A percentile compares a stretch with the other conserved stretches of the same genome.
Evolutionary conservation across 2,329 filamentous ascomycete species (phyloP).

Genomic region (Ophiostoma triangulosporum): DNA sequence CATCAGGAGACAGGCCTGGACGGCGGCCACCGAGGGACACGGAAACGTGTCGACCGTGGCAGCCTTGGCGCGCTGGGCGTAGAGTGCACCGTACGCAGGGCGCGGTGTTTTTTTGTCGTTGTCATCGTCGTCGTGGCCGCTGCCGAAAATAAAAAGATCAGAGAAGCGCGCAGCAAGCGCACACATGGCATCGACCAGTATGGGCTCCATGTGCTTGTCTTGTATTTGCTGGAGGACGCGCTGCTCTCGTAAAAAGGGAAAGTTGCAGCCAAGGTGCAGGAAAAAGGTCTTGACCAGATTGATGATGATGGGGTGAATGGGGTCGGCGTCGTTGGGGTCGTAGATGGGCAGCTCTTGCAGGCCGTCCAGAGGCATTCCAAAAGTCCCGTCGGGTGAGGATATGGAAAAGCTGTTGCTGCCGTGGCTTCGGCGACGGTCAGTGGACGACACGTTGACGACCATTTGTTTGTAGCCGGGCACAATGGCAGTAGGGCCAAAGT

Average conservation of each 20-base stretch:
- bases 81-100: slow-evolving; percentile 62
- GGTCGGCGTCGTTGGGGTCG: slow-evolving; percentile 54
- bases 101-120: slow-evolving; percentile 16
- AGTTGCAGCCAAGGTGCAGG: slow-evolving; percentile 68
- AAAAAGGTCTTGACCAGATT: slow-evolving; percentile 74
- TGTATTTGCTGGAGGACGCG: slow-evolving; percentile 63
- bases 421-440: slow-evolving; percentile 48
- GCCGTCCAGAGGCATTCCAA: slow-evolving; percentile 29
- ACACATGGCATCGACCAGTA: slow-evolving; percentile 77
- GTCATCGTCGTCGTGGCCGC: slow-evolving; percentile 23
- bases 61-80: slow-evolving; percentile 71
- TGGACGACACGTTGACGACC: slow-evolving; percentile 55
- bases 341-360: slow-evolving; percentile 56
- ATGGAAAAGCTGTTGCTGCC: slow-evolving; percentile 45
- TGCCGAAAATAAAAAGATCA: slow-evolving; percentile 39
- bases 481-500: slow-evolving; percentile 83
- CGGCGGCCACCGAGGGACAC: slow-evolving; percentile 68
- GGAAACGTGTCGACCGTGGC: slow-evolving; percentile 72
- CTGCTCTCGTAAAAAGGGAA: slow-evolving; percentile 63
- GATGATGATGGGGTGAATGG: slow-evolving; percentile 62
- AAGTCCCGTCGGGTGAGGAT: slow-evolving; percentile 31
- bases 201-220: slow-evolving; percentile 70
- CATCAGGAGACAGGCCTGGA: slow-evolving; percentile 71
- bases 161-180: slow-evolving; percentile 73
- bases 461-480: slow-evolving; percentile 88